A percentile compares a stretch with the other conserved stretches of the same genome.
Evolutionary conservation across 805 yeast genomes (phyloP).

Genomic region (Ogataea methylovora): DNA sequence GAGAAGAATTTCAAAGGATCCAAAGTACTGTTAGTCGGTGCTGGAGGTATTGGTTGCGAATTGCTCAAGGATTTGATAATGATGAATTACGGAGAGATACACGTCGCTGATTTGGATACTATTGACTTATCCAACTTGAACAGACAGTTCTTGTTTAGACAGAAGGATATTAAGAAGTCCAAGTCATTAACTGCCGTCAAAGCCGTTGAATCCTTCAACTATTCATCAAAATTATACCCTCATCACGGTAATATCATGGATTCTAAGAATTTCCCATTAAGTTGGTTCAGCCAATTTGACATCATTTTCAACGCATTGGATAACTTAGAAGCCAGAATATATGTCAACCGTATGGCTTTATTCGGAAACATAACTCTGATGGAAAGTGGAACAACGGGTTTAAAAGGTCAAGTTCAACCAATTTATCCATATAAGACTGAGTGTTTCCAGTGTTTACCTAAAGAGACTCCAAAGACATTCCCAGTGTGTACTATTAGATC

Average conservation of each 20-base stretch:
- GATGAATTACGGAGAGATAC: constrained; percentile 80
- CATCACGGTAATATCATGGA: constrained; percentile 89
- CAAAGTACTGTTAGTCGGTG: constrained; percentile 79
- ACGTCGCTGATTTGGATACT: constrained; percentile 91
- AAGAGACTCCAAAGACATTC: constrained; percentile 81
- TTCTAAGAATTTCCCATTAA: constrained; percentile 54
- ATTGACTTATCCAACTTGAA: constrained; percentile 88
- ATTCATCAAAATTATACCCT: constrained; percentile 58
- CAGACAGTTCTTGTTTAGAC: constrained; percentile 86
- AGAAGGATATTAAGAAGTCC: constrained; percentile 82
- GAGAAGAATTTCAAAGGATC: constrained; percentile 25
- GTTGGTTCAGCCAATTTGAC: constrained; percentile 73
- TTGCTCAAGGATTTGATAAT: constrained; percentile 71
- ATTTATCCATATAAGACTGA: constrained; percentile 77
- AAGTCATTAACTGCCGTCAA: constrained; percentile 80
- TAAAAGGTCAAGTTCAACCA: constrained; percentile 90
- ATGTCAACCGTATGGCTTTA: constrained; percentile 79
- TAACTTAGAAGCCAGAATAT: constrained; percentile 84
- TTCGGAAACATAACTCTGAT: constrained; percentile 68
- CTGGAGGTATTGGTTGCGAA: constrained; percentile 97
- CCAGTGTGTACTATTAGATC: constrained; percentile 97
- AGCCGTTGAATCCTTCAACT: constrained; percentile 71
- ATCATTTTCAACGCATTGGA: constrained; percentile 89
- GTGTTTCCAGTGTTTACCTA: constrained; percentile 87
- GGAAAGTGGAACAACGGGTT: constrained; percentile 95